phyloP scores from a whole-genome alignment of 140 eudicot species.

The Oenanthe javanica region DNA sequence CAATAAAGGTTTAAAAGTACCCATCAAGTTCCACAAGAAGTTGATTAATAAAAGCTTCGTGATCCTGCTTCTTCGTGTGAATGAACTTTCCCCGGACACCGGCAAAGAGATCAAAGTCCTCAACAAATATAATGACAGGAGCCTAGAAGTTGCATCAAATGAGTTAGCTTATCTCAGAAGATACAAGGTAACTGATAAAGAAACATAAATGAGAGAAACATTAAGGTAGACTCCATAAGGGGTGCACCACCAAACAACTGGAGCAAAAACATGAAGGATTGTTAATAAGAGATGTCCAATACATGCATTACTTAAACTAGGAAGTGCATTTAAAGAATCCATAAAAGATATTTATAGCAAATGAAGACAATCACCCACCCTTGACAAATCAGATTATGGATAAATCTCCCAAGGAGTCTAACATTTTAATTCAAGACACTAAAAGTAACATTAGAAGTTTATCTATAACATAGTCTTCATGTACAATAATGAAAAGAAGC shows the following conservation, averaged over 20 bases:
- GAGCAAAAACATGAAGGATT: neutral
- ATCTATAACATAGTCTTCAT: neutral
- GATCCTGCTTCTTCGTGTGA: constrained; percentile 89
- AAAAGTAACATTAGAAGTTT: neutral
- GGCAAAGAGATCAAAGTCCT: constrained; percentile 88
- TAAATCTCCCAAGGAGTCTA: neutral
- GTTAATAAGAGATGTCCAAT: no score
- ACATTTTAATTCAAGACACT: neutral
- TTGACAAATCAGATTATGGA: neutral
- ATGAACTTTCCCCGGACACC: constrained; percentile 80
- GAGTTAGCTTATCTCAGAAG: constrained; percentile 3
- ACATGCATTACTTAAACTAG: neutral
- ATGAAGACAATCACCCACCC: neutral
- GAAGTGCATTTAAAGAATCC: neutral
- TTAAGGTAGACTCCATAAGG: neutral
- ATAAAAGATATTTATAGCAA: neutral
- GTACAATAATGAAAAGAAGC: neutral
- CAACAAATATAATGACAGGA: constrained; percentile 91
- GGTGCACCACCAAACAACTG: neutral
- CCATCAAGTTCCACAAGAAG: constrained; percentile 98
- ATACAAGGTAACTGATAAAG: neutral
- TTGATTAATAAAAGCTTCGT: constrained; percentile 91
- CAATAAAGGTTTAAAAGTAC: constrained; percentile 28
- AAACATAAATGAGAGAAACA: neutral
- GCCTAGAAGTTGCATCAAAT: constrained; percentile 44